phyloP scores from a whole-genome alignment of 306 rosid genomes.

The Oemleria cerasiformis region DNA sequence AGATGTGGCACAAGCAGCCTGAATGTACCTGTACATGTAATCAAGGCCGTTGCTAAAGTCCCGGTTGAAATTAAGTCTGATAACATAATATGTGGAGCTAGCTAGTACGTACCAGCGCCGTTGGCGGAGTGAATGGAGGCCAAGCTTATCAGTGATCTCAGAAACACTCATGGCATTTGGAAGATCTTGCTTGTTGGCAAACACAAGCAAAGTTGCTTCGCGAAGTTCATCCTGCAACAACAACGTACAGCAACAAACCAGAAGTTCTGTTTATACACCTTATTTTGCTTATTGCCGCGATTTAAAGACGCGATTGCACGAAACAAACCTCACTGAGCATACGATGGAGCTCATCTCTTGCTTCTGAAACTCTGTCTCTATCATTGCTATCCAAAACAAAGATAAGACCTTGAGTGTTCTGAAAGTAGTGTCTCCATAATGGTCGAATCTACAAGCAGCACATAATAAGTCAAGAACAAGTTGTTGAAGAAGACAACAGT shows the following conservation, averaged over 20 bases:
- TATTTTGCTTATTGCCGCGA: not conserved
- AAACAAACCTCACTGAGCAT: constrained; percentile 80
- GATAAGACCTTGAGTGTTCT: constrained; percentile 81
- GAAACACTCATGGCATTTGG: constrained; percentile 67
- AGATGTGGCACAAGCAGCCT: constrained; percentile 46
- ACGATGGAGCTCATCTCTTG: constrained; percentile 76
- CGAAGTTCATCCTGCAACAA: constrained; percentile 64
- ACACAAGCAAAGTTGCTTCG: constrained; percentile 49
- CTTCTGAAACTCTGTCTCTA: constrained; percentile 75
- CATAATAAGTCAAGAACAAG: constrained; percentile 2
- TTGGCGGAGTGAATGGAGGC: constrained; percentile 74
- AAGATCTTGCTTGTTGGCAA: constrained; percentile 63
- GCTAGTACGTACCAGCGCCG: constrained; percentile 59
- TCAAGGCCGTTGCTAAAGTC: not conserved
- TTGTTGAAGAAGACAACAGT: no score
- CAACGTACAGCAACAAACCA: not conserved
- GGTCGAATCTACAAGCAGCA: constrained; percentile 62
- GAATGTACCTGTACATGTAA: constrained; percentile 51
- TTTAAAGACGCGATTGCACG: not conserved
- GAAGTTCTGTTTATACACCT: not conserved
- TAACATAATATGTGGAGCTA: not conserved
- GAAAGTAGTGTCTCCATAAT: constrained; percentile 91
- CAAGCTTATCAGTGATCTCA: constrained; percentile 80
- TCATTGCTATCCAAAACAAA: constrained; percentile 86
- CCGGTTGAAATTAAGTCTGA: not conserved